phyloP scores from a whole-genome alignment of 805 yeast species.

The Torulaspora indica region DNA sequence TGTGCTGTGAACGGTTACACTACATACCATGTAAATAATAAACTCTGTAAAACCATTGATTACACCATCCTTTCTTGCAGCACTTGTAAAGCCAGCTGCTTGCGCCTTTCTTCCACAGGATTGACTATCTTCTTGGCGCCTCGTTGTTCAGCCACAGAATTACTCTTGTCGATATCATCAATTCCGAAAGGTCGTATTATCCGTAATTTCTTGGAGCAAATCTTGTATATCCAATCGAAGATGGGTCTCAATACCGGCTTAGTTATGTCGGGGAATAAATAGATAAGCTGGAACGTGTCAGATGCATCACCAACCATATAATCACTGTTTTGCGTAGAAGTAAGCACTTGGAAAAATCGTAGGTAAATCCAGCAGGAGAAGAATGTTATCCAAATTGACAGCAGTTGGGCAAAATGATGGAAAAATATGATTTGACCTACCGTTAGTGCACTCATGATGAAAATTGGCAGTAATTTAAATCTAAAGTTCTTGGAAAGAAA shows the following conservation, averaged over 20 bases:
- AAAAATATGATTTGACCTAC: conserved; percentile 29
- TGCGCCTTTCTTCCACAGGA: conserved; percentile 63
- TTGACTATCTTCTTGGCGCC: conserved; percentile 36
- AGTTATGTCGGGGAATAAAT: conserved; percentile 70
- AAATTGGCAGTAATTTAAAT: conserved; percentile 60
- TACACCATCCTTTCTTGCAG: conserved; percentile 55
- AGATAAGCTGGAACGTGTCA: conserved; percentile 77
- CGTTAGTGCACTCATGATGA: conserved; percentile 33
- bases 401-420: conserved; percentile 44
- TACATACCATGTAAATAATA: conserved; percentile 7
- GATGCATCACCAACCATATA: conserved; percentile 72
- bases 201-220: conserved; percentile 40
- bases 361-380: conserved; percentile 69
- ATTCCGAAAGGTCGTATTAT: conserved; percentile 60
- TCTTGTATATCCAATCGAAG: conserved; percentile 42
- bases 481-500: conserved; percentile 43
- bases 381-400: conserved; percentile 58
- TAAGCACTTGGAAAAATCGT: conserved; percentile 65
- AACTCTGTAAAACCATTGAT: not conserved
- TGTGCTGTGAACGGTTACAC: not conserved
- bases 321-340: conserved; percentile 23
- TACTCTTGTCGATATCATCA: conserved; percentile 67
- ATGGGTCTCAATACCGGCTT: conserved; percentile 50
- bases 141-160: conserved; percentile 59
- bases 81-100: conserved; percentile 71